A percentile compares a stretch with the other conserved stretches of the same genome.
Evolutionary conservation across 257 asterid genomes (phyloP).

Genomic region (Handroanthus guayacan): DNA sequence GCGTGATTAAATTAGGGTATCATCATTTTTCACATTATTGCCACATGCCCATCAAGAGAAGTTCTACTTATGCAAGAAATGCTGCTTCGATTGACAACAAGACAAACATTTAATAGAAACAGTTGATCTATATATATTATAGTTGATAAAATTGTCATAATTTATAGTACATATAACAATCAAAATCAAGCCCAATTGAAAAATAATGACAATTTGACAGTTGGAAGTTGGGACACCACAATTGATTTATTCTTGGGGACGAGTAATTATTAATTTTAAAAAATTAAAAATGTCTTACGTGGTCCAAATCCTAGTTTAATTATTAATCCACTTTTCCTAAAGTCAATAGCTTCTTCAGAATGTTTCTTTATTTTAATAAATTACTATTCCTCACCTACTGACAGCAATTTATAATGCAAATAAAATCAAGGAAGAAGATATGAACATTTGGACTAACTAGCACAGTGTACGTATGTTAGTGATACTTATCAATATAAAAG

Average conservation of each 20-base stretch:
- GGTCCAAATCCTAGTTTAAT: constrained; percentile 28
- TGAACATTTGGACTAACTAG: not conserved
- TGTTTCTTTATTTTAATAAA: constrained; percentile 19
- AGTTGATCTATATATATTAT: not conserved
- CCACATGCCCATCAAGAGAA: constrained; percentile 5
- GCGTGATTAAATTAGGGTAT: not conserved
- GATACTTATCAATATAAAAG: no score
- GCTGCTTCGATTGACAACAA: not conserved
- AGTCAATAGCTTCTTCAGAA: constrained; percentile 45
- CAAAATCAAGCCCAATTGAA: constrained; percentile 35
- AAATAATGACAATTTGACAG: constrained; percentile 40
- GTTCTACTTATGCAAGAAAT: not conserved
- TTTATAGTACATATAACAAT: constrained; percentile 24
- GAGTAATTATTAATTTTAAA: not conserved
- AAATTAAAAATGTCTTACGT: constrained; percentile 38
- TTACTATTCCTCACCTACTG: constrained; percentile 36
- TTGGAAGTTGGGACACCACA: constrained; percentile 41
- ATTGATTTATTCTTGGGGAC: constrained; percentile 30
- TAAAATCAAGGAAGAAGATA: not conserved
- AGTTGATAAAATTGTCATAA: not conserved
- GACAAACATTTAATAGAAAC: not conserved
- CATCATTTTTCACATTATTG: not conserved
- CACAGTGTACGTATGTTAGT: not conserved
- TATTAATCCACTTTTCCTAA: constrained; percentile 3
- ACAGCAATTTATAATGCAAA: constrained; percentile 20